Base-by-base conservation (phyloP, 1,284 basidiomycete species). In the Ceratobasidium sp. region DNA sequence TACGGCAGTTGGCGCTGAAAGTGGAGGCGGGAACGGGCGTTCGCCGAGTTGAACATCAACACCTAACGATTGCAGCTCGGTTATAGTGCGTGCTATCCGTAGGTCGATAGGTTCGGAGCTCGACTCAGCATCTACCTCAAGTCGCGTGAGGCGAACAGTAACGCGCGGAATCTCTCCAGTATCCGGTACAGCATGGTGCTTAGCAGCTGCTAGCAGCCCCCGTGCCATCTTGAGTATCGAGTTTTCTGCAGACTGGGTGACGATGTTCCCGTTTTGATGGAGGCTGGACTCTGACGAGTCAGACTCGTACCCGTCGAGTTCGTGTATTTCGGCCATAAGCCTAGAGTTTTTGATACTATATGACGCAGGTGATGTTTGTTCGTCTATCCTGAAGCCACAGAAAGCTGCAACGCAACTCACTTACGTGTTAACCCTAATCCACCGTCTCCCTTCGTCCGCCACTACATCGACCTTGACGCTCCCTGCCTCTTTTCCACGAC, bases 381-480 rank as follows among this genome's bases (percentile, higher is more conserved):
- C 36, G 31, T 53, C 65, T 75, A 33, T 22, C 8, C 41, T 24
- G 22, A n/a, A 11, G 50, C 41, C 36, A 17, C 56, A 31, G 36
- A 57, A 48, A 69, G 22, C 29, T 24, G 53, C 69, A 45, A 71
- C 14, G 57, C 56, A n/a, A 29, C 64, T 57, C 50, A 89, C 91
- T 81, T 79, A 94, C 94, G 94, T 95, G 83, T 95, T 95, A 29
- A 96, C 87, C 78, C 93, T 86, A 45, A 93, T 90, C 94, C 93
- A 96, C 9, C 85, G 84, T 41, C 85, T 84, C 0, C 93, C 93
- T 67, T 89, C 87, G 51, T 93, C 87, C 1, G 91, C 90, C 29
- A 95, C 89, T 5, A 95, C 86, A 80, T 96, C 94, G 0, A 95
- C 89, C 78, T 93, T 94, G n/a, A 89, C 86, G 5, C 73, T 73